Percentiles rank a stretch among this genome's conserved stretches.
Conservation (phyloP, 2,329 filamentous ascomycete genomes). For the Colletotrichum chrysophilum region DNA sequence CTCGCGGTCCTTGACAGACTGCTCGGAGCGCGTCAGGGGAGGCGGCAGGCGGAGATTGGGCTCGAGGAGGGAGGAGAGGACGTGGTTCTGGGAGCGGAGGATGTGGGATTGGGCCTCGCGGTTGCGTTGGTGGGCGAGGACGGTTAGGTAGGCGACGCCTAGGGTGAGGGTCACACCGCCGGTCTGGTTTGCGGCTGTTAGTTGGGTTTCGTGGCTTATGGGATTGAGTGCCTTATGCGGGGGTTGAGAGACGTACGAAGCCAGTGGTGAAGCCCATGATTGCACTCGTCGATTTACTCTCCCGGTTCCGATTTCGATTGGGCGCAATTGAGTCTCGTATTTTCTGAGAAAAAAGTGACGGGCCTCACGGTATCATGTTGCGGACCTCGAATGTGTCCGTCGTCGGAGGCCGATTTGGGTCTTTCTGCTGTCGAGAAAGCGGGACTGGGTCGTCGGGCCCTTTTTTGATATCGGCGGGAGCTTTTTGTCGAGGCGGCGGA, state of each 20-base stretch:
- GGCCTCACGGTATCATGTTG: conserved; percentile 18
- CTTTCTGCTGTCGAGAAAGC: conserved; percentile 1
- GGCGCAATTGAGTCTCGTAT: background rate
- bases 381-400: background rate
- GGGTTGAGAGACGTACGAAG: conserved; percentile 61
- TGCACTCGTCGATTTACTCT: background rate
- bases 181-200: conserved; percentile 52
- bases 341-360: background rate
- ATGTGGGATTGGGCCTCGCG: conserved; percentile 63
- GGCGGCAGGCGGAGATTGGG: conserved; percentile 50
- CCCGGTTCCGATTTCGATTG: background rate
- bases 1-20: conserved; percentile 55
- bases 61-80: conserved; percentile 58
- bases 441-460: background rate
- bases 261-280: conserved; percentile 77
- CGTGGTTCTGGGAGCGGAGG: conserved; percentile 61
- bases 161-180: conserved; percentile 79
- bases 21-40: conserved; percentile 55
- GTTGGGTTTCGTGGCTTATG: background rate
- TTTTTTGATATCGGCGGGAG: background rate
- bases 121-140: conserved; percentile 73
- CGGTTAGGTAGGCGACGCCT: conserved; percentile 73
- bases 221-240: background rate
- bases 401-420: conserved; percentile 1
- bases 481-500: background rate